phyloP scores from a whole-genome alignment of 805 yeast genomes.

The Ogataea glucozyma region DNA sequence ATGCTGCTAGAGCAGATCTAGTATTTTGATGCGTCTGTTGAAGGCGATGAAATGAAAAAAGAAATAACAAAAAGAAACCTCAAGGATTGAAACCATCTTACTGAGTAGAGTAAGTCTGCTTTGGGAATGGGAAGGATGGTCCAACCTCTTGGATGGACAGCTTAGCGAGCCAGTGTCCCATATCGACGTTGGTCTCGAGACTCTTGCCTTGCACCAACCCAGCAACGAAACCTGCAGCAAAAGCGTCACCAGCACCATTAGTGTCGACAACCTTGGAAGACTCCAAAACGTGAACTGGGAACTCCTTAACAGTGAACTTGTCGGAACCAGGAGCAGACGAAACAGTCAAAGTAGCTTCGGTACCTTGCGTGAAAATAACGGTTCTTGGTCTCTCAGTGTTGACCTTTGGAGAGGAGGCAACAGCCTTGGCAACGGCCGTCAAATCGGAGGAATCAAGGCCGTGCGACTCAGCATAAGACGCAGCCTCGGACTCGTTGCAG shows the following conservation, averaged over 20 bases:
- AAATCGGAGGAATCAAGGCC: conserved; percentile 62
- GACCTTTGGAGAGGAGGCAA: conserved; percentile 77
- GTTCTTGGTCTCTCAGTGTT: conserved; percentile 72
- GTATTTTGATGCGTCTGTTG: conserved; percentile 7
- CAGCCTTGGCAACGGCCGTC: conserved; percentile 73
- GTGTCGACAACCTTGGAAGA: conserved; percentile 77
- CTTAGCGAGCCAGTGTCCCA: conserved; percentile 97
- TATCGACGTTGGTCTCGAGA: conserved; percentile 60
- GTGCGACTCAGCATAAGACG: conserved; percentile 87
- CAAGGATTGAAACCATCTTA: not conserved
- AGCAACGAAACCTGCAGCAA: conserved; percentile 94
- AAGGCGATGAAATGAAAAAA: conserved; percentile 8
- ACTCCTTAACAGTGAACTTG: conserved; percentile 48
- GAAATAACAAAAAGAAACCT: not conserved
- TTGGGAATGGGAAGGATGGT: conserved; percentile 87
- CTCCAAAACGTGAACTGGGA: conserved; percentile 72
- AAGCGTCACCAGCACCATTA: conserved; percentile 99
- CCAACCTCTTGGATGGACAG: conserved; percentile 91
- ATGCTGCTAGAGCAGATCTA: conserved; percentile 2
- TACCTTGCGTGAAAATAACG: conserved; percentile 94
- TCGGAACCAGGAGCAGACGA: conserved; percentile 51
- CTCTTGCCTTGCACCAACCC: conserved; percentile 76
- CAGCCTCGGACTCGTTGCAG: conserved; percentile 98
- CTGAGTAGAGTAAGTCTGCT: conserved; percentile 46
- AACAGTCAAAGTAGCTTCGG: conserved; percentile 84